These are phyloP conservation scores for Hygrophoropsis aurantiaca DNA, from an alignment of 768 basidiomycete genomes.

Conservation along the genomic window DNA sequence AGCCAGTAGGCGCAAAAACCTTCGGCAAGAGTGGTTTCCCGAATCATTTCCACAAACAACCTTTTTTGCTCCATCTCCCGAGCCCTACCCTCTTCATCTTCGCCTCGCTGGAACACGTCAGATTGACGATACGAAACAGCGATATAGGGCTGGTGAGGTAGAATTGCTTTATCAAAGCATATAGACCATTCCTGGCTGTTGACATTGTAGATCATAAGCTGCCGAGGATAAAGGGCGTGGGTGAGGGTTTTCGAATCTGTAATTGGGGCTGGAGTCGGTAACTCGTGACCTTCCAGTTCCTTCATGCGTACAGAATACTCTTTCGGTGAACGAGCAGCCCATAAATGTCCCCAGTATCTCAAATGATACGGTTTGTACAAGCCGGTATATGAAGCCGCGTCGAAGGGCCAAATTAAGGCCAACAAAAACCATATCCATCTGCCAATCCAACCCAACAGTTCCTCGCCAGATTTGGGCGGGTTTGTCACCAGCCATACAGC, in stretches of 20 bases:
- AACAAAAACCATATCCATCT: slow-evolving; percentile 18
- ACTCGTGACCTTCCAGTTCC: not conserved
- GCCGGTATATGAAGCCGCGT: slow-evolving; percentile 1
- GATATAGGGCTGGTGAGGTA: slow-evolving; percentile 10
- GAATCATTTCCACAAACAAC: slow-evolving; percentile 9
- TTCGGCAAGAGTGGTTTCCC: not conserved
- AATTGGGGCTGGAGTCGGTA: slow-evolving; percentile 4
- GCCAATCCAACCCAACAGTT: slow-evolving; percentile 9
- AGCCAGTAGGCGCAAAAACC: slow-evolving; percentile 15
- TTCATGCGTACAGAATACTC: slow-evolving; percentile 18
- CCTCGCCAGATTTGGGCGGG: not conserved
- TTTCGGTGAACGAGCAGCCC: slow-evolving; percentile 18
- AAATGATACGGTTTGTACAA: slow-evolving; percentile 18
- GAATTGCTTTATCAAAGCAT: slow-evolving; percentile 1
- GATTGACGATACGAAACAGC: slow-evolving; percentile 15
- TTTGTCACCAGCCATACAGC: slow-evolving; percentile 15
- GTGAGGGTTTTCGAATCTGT: slow-evolving; percentile 4
- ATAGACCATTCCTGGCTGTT: slow-evolving; percentile 2
- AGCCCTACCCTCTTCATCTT: not conserved
- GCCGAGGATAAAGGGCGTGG: slow-evolving; percentile 11
- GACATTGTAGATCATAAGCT: slow-evolving; percentile 4
- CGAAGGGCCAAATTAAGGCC: slow-evolving; percentile 15
- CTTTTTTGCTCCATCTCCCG: slow-evolving; percentile 4
- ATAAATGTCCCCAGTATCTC: slow-evolving; percentile 21
- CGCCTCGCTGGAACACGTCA: slow-evolving; percentile 9